phyloP scores from a whole-genome alignment of 2,329 filamentous ascomycete genomes.

The Beauveria medogensis region DNA sequence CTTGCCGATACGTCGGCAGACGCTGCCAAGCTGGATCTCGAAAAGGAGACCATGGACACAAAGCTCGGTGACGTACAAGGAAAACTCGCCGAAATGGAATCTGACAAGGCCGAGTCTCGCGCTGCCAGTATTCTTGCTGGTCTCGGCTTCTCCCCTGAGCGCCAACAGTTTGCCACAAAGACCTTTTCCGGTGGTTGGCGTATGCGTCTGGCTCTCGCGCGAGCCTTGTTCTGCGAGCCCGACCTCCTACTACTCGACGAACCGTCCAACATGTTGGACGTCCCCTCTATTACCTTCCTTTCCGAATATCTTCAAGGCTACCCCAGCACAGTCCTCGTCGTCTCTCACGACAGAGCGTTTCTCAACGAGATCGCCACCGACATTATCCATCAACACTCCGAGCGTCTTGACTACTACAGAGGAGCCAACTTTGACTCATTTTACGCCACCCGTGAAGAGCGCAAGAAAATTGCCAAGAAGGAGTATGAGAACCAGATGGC shows the following conservation, averaged over 20 bases:
- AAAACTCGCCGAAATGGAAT: slow-evolving; percentile 97
- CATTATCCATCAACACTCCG: slow-evolving; percentile 96
- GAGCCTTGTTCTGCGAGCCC: slow-evolving; percentile 96
- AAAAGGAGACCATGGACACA: slow-evolving; percentile 82
- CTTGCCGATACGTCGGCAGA: slow-evolving; percentile 90
- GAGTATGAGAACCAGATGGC: slow-evolving; percentile 99
- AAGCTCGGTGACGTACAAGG: slow-evolving; percentile 85
- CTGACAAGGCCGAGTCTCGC: slow-evolving; percentile 92
- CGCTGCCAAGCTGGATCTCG: slow-evolving; percentile 73
- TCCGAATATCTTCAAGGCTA: slow-evolving; percentile 91
- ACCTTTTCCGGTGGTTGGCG: slow-evolving; percentile 99
- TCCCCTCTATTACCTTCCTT: slow-evolving; percentile 98
- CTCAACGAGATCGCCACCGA: slow-evolving; percentile 98
- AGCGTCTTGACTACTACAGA: slow-evolving; percentile 96
- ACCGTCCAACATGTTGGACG: slow-evolving; percentile 99
- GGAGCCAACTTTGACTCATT: slow-evolving; percentile 95
- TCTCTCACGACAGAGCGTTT: slow-evolving; percentile 98
- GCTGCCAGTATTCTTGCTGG: slow-evolving; percentile 94
- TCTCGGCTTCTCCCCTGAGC: slow-evolving; percentile 89
- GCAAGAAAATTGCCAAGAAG: slow-evolving; percentile 89
- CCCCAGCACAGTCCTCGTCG: slow-evolving; percentile 89
- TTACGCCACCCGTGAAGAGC: slow-evolving; percentile 94
- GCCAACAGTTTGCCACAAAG: slow-evolving; percentile 87
- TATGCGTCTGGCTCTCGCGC: slow-evolving; percentile 90
- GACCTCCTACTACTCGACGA: slow-evolving; percentile 94